Percentiles rank a stretch among this genome's conserved stretches.
Evolutionary conservation across 257 asterid genomes (phyloP).

Genomic region (Haberlea rhodopensis): DNA sequence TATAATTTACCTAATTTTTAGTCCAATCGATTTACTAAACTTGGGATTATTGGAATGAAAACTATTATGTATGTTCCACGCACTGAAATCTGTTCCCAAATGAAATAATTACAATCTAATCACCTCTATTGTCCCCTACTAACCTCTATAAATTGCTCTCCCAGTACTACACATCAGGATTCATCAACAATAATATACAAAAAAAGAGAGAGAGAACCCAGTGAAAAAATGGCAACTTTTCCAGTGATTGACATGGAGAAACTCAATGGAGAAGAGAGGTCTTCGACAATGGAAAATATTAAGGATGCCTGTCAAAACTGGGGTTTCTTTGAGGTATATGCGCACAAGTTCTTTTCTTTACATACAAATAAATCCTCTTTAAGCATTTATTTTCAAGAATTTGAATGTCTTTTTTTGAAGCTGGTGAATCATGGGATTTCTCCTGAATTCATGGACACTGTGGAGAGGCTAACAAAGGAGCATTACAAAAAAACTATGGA

Average conservation of each 20-base stretch:
- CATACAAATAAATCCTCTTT: too few relatives aligned
- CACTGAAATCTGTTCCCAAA: too few relatives aligned
- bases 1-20: not conserved
- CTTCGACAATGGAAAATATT: slow-evolving; percentile 51
- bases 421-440: slow-evolving; percentile 61
- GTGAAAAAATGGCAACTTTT: slow-evolving; percentile 43
- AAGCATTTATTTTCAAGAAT: not conserved
- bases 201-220: not conserved
- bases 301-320: slow-evolving; percentile 70
- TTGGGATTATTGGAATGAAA: not conserved
- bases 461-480: slow-evolving; percentile 58
- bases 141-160: not conserved
- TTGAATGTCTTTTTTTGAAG: slow-evolving; percentile 22
- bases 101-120: too few relatives aligned
- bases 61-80: too few relatives aligned
- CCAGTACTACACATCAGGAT: not conserved
- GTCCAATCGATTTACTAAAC: too few relatives aligned
- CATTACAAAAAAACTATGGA: slow-evolving; percentile 64
- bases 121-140: not conserved
- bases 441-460: slow-evolving; percentile 53
- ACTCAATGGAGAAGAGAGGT: slow-evolving; percentile 58
- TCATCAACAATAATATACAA: not conserved
- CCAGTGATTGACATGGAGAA: slow-evolving; percentile 59
- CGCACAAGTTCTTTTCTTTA: not conserved
- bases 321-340: slow-evolving; percentile 79